These are phyloP conservation scores for Tricholomella constricta DNA, from an alignment of 768 basidiomycete species.

Conservation along the genomic window DNA sequence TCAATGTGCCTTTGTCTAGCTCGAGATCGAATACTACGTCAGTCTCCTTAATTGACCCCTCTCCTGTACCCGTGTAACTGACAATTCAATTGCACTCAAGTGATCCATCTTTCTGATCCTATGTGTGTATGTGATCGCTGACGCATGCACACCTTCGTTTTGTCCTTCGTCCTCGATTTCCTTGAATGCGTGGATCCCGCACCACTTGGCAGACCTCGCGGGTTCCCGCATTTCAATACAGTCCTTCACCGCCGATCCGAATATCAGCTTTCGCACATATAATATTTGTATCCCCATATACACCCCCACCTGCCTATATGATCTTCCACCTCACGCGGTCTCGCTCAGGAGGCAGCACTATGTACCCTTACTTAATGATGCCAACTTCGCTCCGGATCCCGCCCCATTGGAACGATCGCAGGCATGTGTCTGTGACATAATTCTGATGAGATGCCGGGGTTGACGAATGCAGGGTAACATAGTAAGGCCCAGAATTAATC, in stretches of 20 bases:
- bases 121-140: slow-evolving; percentile 2
- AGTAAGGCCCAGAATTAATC: too few relatives aligned
- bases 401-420: too few relatives aligned
- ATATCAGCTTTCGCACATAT: not conserved
- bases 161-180: slow-evolving; percentile 1
- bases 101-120: slow-evolving; percentile 19
- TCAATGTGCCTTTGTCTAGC: slow-evolving; percentile 42
- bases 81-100: slow-evolving; percentile 7
- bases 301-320: not conserved
- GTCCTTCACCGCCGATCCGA: slow-evolving; percentile 2
- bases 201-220: slow-evolving; percentile 2
- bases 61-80: not conserved
- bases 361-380: slow-evolving; percentile 2
- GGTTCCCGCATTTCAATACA: not conserved
- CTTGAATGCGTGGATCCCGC: slow-evolving; percentile 9
- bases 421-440: too few relatives aligned
- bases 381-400: too few relatives aligned
- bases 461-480: too few relatives aligned
- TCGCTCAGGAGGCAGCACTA: not conserved
- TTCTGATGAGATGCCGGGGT: too few relatives aligned
- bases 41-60: slow-evolving; percentile 34
- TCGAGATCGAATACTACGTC: slow-evolving; percentile 95
- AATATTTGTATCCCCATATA: slow-evolving; percentile 3
- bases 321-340: not conserved
- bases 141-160: not conserved